Percentiles rank a stretch among this genome's conserved stretches.
Conservation (phyloP, 306 rosid species). For the Arachis stenosperma region DNA sequence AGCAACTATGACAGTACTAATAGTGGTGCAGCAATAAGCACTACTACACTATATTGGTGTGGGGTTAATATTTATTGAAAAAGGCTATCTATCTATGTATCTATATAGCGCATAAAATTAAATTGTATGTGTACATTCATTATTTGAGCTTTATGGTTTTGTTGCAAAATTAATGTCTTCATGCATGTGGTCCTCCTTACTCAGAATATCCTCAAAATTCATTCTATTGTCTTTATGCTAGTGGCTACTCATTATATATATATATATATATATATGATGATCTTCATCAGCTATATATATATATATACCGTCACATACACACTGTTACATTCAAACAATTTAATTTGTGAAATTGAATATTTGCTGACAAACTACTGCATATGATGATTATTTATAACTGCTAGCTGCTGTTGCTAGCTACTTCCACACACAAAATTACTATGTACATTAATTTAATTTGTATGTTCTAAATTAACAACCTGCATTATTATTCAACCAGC, state of each 20-base stretch:
- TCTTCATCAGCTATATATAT: no score
- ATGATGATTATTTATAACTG: no score
- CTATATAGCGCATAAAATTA: no score
- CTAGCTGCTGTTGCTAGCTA: neutral
- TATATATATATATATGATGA: no score
- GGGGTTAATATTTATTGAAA: conserved; percentile 34
- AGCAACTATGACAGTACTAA: conserved; percentile 19
- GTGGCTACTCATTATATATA: neutral
- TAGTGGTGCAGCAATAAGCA: no score
- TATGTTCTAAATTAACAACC: neutral
- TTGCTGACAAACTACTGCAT: no score
- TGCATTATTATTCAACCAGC: no score
- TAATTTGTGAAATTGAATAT: no score
- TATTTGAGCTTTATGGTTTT: conserved; percentile 15
- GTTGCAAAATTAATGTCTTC: conserved; percentile 33
- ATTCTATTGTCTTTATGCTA: conserved; percentile 16
- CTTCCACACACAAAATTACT: neutral
- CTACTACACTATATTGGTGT: no score
- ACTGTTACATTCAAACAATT: no score
- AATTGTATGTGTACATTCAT: conserved; percentile 19
- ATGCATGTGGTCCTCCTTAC: conserved; percentile 40
- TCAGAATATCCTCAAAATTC: conserved; percentile 1
- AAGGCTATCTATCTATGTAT: neutral
- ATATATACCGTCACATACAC: no score
- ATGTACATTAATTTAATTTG: no score